These are phyloP conservation scores for Phragmites australis DNA, from an alignment of 176 grass and related monocot species.

Conservation along the genomic window DNA sequence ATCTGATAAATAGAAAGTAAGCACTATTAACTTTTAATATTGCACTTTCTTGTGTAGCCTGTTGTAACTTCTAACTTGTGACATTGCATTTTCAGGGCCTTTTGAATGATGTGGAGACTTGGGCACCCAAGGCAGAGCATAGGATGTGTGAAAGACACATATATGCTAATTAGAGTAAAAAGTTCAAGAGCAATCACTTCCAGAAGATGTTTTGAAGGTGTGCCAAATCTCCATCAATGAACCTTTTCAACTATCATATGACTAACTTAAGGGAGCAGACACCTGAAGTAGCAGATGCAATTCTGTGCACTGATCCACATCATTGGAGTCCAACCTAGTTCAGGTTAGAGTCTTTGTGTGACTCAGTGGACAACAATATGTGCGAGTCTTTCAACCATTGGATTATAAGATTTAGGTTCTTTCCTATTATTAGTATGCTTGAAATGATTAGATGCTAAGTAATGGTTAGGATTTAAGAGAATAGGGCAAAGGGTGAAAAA, in stretches of 20 bases:
- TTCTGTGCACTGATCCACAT: not conserved
- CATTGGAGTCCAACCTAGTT: not conserved
- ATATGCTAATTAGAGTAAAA: not conserved
- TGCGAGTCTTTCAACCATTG: not conserved
- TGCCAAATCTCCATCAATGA: not conserved
- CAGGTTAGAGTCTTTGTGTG: not conserved
- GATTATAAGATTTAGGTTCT: too few species aligned
- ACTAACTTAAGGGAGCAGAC: not conserved
- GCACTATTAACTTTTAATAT: too few species aligned
- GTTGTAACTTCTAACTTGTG: too few species aligned
- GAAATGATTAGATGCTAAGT: too few species aligned
- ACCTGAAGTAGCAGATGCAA: not conserved
- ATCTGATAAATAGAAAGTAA: too few species aligned
- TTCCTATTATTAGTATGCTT: slow-evolving; percentile 33
- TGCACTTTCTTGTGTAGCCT: too few species aligned
- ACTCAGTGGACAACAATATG: not conserved
- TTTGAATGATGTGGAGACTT: not conserved
- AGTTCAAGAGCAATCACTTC: too few species aligned
- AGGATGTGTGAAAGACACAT: not conserved
- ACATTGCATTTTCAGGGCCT: not conserved
- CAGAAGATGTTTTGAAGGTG: too few species aligned
- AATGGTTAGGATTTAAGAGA: too few species aligned
- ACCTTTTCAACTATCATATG: not conserved
- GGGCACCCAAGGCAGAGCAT: not conserved
- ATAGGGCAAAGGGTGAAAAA: too few species aligned